Evolutionary conservation across 2,329 filamentous ascomycete species (phyloP), one percentile per base, ranked within the genome.

Genomic region (Colletotrichum cereale): DNA sequence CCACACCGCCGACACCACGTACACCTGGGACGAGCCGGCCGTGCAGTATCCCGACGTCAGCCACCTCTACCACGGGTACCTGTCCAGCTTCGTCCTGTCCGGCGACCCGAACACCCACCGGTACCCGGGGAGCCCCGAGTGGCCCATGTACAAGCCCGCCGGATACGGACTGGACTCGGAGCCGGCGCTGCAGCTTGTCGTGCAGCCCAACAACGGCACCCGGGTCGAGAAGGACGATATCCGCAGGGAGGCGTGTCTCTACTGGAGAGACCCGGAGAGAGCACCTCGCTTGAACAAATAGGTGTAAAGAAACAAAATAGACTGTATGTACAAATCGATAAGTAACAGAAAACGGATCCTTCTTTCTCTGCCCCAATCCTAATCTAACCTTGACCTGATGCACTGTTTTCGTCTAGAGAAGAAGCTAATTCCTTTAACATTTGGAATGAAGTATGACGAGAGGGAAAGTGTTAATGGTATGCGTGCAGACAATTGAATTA

Each of bases 61-160:
- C 66, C 78, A 78, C 26, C 29, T 80, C 0, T 82, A 82, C 42
- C 82, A 83, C 44, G 79, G 74, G 0, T 95, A 95, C 79, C 95
- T 94, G 77, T 85, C 91, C 76, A 90, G 88, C 62, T 96, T 96
- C 77, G 77, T 95, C 10, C 87, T 93, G 78, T 88, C 90, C 50
- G 80, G 91, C 55, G 89, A 96, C 77, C 93, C 93, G 0, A 95
- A 95, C 76, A 80, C 84, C 34, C 81, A 77, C 8, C 62, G 75
- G 4, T 67, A 58, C 44, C 24, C 61, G 2, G 74, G 74, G 1
- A 73, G 66, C 44, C 75, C 72, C 12, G 68, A 72, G 67, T 77
- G 75, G 75, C 79, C 78, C 4, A 68, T 29, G 38, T 80, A 81
- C 52, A 66, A 71, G 34, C 74, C 75, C 0, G 42, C 73, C 16